Evolutionary conservation across 306 rosid species (phyloP).

Genomic region (Trifolium subterraneum): DNA sequence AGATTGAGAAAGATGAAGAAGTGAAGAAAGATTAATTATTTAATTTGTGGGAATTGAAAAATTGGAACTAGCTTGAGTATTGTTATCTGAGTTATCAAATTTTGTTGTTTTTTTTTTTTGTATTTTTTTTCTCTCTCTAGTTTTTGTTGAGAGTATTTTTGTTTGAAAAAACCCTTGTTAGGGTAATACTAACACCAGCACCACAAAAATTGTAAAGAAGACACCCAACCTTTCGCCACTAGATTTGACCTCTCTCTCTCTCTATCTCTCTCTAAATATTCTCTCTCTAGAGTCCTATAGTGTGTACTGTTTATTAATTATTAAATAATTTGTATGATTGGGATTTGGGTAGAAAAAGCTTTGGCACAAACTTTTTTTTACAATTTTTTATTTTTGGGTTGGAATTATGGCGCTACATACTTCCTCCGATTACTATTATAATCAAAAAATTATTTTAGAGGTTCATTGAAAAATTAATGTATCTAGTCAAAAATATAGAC

Average conservation of each 20-base stretch:
- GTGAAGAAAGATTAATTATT: constrained; percentile 35
- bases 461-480: no score
- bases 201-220: constrained; percentile 60
- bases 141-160: constrained; percentile 27
- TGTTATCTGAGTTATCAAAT: constrained; percentile 52
- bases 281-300: constrained; percentile 43
- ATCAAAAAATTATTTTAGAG: no score
- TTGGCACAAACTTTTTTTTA: no score
- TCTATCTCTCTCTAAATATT: constrained; percentile 38
- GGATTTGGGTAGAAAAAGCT: constrained; percentile 40
- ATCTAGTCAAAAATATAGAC: no score
- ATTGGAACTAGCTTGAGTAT: constrained; percentile 42
- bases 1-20: constrained; percentile 11
- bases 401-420: no score
- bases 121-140: constrained; percentile 1
- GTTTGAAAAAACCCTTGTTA: constrained; percentile 49
- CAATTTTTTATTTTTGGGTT: no score
- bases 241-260: constrained; percentile 70
- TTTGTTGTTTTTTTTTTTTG: not conserved
- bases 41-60: constrained; percentile 45
- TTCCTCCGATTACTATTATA: no score
- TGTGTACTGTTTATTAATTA: constrained; percentile 15
- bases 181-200: constrained; percentile 57
- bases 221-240: constrained; percentile 81
- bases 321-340: constrained; percentile 45